A percentile compares a stretch with the other conserved stretches of the same genome.
Conservation (phyloP, 1,284 basidiomycete genomes). For the Rhodotorula sp. region DNA sequence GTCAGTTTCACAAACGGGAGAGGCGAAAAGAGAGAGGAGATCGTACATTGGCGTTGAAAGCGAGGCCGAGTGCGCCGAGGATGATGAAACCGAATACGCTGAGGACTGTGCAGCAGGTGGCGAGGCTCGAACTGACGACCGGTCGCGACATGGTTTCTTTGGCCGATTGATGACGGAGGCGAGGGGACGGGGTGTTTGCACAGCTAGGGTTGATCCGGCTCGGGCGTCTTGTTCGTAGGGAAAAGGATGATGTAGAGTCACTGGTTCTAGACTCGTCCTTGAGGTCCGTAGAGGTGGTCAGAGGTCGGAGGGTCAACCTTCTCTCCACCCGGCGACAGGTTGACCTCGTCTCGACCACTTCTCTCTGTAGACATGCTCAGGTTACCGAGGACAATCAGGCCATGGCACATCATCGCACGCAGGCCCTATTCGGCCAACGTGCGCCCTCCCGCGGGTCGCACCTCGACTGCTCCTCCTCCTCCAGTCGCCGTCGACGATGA, state of each 20-base stretch:
- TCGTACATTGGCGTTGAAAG: slow-evolving; percentile 33
- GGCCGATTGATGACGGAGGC: not conserved
- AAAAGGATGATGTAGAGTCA: no score
- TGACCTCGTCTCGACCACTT: no score
- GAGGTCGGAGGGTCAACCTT: no score
- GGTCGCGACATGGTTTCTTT: slow-evolving; percentile 41
- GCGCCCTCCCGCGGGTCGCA: not conserved
- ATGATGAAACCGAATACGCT: slow-evolving; percentile 57
- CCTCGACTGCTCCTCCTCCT: slow-evolving; percentile 2
- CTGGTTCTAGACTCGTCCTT: no score
- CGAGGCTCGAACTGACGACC: slow-evolving; percentile 52
- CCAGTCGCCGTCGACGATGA: slow-evolving; percentile 24
- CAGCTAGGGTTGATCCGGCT: no score
- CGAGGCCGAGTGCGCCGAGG: slow-evolving; percentile 48
- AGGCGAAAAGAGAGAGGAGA: not conserved
- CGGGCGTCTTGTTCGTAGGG: no score
- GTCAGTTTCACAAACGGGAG: not conserved
- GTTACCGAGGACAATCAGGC: not conserved
- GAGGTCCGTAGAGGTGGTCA: no score
- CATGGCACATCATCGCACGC: not conserved
- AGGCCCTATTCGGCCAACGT: not conserved
- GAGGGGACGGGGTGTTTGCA: not conserved
- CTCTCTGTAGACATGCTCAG: not conserved
- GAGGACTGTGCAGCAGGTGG: slow-evolving; percentile 57
- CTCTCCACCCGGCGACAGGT: no score